Evolutionary conservation across 768 basidiomycete genomes (phyloP).

Genomic region (Crassisporium funariophilum): DNA sequence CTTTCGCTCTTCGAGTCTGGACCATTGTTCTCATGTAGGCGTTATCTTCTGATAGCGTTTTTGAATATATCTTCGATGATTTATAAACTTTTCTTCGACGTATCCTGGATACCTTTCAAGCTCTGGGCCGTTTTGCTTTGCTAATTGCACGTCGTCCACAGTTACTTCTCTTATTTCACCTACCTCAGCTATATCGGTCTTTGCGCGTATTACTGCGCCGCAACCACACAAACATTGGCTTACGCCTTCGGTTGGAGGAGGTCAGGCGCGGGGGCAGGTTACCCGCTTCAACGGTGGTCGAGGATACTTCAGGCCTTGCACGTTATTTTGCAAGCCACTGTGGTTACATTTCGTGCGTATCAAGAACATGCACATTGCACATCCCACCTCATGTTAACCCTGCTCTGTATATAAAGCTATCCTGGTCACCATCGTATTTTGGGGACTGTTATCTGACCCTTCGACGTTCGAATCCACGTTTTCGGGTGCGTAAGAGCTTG

Average conservation of each 20-base stretch:
- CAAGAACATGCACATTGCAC: background rate
- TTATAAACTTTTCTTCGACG: background rate
- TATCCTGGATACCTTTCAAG: background rate
- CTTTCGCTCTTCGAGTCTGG: background rate
- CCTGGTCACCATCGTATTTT: slow-evolving; percentile 64
- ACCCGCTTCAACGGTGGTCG: slow-evolving; percentile 64
- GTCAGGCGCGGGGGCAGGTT: slow-evolving; percentile 32
- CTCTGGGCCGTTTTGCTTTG: background rate
- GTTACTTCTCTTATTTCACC: slow-evolving; percentile 69
- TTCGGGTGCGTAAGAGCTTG: slow-evolving; percentile 33
- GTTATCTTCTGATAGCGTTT: too few relatives aligned
- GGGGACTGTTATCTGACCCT: slow-evolving; percentile 52
- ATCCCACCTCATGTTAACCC: background rate
- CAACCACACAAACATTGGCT: slow-evolving; percentile 51
- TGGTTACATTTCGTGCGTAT: slow-evolving; percentile 44
- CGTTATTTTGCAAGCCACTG: slow-evolving; percentile 50
- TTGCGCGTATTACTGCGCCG: slow-evolving; percentile 61
- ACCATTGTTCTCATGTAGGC: background rate
- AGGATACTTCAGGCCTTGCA: slow-evolving; percentile 57
- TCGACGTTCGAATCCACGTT: slow-evolving; percentile 42
- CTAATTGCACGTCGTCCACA: slow-evolving; percentile 22
- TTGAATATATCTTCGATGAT: too few relatives aligned
- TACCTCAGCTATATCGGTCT: slow-evolving; percentile 63
- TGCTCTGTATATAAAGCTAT: slow-evolving; percentile 44
- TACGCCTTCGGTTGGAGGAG: slow-evolving; percentile 35